These are phyloP conservation scores for Dactylellina leptospora DNA, from an alignment of 2,329 filamentous ascomycete genomes.

Conservation along the genomic window DNA sequence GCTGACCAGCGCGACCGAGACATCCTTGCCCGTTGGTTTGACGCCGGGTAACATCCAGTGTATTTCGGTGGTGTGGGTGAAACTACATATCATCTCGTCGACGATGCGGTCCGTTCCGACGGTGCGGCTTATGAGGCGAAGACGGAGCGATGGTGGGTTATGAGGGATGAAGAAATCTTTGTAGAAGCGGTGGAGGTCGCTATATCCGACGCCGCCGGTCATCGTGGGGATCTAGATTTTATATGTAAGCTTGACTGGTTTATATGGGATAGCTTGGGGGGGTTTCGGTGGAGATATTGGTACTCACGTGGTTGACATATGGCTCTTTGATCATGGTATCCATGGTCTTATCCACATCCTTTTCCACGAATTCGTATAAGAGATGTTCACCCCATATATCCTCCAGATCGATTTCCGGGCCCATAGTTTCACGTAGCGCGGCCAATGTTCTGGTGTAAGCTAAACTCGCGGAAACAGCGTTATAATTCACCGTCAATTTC, in stretches of 20 bases:
- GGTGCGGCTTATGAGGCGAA: conserved; percentile 76
- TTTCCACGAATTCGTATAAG: conserved; percentile 73
- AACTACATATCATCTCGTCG: conserved; percentile 74
- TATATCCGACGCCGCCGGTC: conserved; percentile 75
- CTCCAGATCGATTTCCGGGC: conserved; percentile 77
- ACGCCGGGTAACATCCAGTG: conserved; percentile 74
- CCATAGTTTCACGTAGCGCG: conserved; percentile 71
- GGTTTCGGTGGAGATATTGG: background rate
- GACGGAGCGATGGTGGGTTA: conserved; percentile 72
- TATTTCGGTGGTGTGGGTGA: conserved; percentile 71
- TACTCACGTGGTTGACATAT: conserved; percentile 71
- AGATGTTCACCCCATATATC: conserved; percentile 82
- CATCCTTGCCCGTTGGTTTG: conserved; percentile 66
- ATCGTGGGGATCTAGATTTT: conserved; percentile 56
- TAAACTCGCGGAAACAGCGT: conserved; percentile 70
- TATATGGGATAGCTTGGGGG: background rate
- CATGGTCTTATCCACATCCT: conserved; percentile 77
- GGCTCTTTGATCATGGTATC: conserved; percentile 81
- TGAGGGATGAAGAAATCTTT: conserved; percentile 76
- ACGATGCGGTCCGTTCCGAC: conserved; percentile 76
- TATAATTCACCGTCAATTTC: conserved; percentile 73
- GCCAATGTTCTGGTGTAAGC: conserved; percentile 74
- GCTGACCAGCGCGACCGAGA: conserved; percentile 71
- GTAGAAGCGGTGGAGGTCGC: conserved; percentile 73
- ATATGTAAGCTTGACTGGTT: background rate